A percentile compares a stretch with the other conserved stretches of the same genome.
These are phyloP conservation scores for Yamadazyma friedrichii DNA, from an alignment of 1,139 yeast genomes.

Conservation along the genomic window DNA sequence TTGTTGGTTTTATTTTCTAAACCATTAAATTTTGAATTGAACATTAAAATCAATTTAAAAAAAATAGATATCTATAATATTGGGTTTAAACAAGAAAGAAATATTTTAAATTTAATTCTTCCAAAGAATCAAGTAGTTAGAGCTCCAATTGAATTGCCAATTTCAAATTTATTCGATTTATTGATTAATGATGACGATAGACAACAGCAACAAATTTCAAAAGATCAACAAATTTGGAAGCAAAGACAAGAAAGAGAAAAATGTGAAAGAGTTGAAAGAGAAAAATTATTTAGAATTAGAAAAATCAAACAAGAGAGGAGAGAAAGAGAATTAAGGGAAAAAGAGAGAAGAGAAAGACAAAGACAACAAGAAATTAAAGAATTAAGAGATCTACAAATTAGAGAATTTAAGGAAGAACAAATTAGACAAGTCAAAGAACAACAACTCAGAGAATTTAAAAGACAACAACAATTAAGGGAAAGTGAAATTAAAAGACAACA, in stretches of 20 bases:
- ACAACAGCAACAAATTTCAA: constrained; percentile 1
- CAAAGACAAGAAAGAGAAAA: background rate
- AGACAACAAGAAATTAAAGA: constrained; percentile 16
- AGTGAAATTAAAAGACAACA: constrained; percentile 7
- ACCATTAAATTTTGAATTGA: constrained; percentile 33
- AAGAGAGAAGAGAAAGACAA: constrained; percentile 7
- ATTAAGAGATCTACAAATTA: constrained; percentile 24
- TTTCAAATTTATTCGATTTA: background rate
- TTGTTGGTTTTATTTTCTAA: constrained; percentile 31
- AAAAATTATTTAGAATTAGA: constrained; percentile 12
- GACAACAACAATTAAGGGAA: constrained; percentile 27
- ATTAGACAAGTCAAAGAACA: constrained; percentile 1
- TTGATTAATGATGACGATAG: background rate
- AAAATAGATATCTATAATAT: constrained; percentile 34
- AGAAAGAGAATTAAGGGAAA: no score
- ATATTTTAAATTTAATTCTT: constrained; percentile 39
- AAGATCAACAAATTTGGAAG: no score
- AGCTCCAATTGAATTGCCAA: no score
- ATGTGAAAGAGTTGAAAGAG: constrained; percentile 7
- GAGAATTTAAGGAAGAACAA: constrained; percentile 1
- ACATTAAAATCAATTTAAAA: constrained; percentile 31
- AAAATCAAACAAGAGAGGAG: constrained; percentile 7
- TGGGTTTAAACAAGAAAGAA: constrained; percentile 34
- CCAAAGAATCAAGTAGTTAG: constrained; percentile 26
- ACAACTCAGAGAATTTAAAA: constrained; percentile 9